These are phyloP conservation scores for Magnaporthiopsis poae DNA, from an alignment of 2,329 filamentous ascomycete species.

Conservation along the genomic window DNA sequence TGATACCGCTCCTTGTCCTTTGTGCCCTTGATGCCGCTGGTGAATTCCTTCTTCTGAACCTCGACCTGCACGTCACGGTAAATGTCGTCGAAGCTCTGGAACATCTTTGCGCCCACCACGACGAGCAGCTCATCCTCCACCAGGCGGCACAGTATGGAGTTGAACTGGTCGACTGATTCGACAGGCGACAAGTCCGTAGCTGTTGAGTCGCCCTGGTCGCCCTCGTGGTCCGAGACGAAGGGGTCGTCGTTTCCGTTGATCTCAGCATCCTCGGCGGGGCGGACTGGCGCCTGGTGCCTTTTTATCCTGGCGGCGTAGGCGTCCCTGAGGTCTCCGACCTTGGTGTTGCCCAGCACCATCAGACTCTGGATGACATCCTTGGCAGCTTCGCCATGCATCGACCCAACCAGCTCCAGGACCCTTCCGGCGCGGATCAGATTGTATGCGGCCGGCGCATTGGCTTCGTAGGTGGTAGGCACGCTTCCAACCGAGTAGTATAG, in stretches of 20 bases:
- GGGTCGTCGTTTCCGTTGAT: constrained; percentile 8
- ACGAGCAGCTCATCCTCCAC: constrained; percentile 60
- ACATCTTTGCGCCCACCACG: constrained; percentile 47
- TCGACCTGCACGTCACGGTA: constrained; percentile 53
- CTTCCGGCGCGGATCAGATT: constrained; percentile 71
- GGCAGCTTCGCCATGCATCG: constrained; percentile 64
- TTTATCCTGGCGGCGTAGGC: constrained; percentile 39
- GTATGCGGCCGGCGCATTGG: constrained; percentile 72
- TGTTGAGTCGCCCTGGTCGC: constrained; percentile 19
- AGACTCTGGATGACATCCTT: constrained; percentile 66
- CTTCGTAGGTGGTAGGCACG: constrained; percentile 57
- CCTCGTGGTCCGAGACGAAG: constrained; percentile 14
- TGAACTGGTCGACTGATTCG: constrained; percentile 37
- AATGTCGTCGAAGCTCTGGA: constrained; percentile 52
- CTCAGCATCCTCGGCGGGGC: constrained; percentile 3
- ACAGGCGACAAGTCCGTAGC: constrained; percentile 26
- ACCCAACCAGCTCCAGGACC: constrained; percentile 65
- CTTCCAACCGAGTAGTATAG: constrained; percentile 56
- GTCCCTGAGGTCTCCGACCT: constrained; percentile 58
- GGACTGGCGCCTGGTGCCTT: constrained; percentile 14
- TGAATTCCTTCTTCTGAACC: constrained; percentile 44
- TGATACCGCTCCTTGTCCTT: constrained; percentile 59
- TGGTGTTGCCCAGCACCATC: constrained; percentile 67
- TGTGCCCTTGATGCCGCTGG: constrained; percentile 45
- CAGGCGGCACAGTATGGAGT: constrained; percentile 41